A percentile compares a stretch with the other conserved stretches of the same genome.
Conservation (phyloP, 176 grass and related monocot genomes). For the Thalia dealbata region DNA sequence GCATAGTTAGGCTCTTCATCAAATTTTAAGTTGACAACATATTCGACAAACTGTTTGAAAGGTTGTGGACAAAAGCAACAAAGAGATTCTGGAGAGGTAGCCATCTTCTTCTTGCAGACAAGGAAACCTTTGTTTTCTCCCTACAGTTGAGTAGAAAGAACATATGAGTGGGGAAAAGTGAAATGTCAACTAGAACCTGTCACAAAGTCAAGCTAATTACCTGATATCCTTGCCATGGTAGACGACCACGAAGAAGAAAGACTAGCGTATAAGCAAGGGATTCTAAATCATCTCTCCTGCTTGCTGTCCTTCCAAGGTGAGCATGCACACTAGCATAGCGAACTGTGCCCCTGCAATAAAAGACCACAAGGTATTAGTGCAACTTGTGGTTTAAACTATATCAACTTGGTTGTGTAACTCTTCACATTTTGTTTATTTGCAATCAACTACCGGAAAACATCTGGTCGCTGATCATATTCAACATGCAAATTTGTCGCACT, state of each 20-base stretch:
- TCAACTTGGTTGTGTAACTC: background rate
- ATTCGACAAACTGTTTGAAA: constrained; percentile 90
- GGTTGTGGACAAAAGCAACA: constrained; percentile 81
- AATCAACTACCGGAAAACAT: constrained; percentile 77
- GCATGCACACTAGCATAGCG: constrained; percentile 99
- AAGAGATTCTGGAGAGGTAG: constrained; percentile 72
- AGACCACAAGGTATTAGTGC: background rate
- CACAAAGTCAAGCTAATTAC: constrained; percentile 17
- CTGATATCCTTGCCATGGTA: constrained; percentile 99
- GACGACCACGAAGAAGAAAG: constrained; percentile 82
- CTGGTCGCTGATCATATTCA: constrained; percentile 90
- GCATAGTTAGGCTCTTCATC: constrained; percentile 96
- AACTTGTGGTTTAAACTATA: background rate
- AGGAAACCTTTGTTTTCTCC: constrained; percentile 98
- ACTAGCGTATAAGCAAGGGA: constrained; percentile 92
- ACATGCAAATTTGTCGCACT: constrained; percentile 51
- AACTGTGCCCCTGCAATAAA: constrained; percentile 64
- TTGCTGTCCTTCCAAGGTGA: constrained; percentile 89
- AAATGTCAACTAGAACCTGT: background rate
- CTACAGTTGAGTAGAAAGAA: constrained; percentile 26
- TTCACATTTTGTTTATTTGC: background rate
- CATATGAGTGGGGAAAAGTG: background rate
- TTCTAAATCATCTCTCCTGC: constrained; percentile 98
- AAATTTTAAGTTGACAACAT: constrained; percentile 99
- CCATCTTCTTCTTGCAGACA: constrained; percentile 99